A percentile compares a stretch with the other conserved stretches of the same genome.
These are phyloP conservation scores for Xylaria polymorpha DNA, from an alignment of 2,329 filamentous ascomycete species.

Conservation along the genomic window DNA sequence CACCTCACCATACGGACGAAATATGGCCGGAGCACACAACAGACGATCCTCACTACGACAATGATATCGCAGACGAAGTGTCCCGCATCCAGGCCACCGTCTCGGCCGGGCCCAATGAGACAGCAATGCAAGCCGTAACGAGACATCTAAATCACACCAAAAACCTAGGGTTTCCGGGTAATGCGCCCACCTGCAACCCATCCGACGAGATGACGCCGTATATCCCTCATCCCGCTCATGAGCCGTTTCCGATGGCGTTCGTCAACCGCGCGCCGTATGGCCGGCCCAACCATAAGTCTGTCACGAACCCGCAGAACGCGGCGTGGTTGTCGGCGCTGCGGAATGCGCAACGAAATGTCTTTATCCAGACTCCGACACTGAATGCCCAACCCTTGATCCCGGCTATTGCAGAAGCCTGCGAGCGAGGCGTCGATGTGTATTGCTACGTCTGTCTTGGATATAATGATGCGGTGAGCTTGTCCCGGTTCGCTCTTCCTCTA, in stretches of 20 bases:
- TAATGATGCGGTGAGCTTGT: constrained; percentile 70
- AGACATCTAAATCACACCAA: constrained; percentile 74
- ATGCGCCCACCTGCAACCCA: constrained; percentile 65
- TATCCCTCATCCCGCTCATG: constrained; percentile 63
- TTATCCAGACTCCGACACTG: constrained; percentile 82
- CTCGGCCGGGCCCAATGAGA: constrained; percentile 62
- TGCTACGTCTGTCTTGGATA: constrained; percentile 83
- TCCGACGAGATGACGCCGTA: constrained; percentile 74
- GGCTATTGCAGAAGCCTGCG: constrained; percentile 71
- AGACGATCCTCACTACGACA: constrained; percentile 72
- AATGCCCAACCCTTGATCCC: constrained; percentile 76
- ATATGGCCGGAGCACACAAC: constrained; percentile 63
- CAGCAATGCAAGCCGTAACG: constrained; percentile 67
- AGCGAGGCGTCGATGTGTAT: constrained; percentile 73
- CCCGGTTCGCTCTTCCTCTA: constrained; percentile 5
- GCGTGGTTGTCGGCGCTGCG: constrained; percentile 77
- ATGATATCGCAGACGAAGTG: constrained; percentile 69
- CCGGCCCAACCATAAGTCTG: constrained; percentile 67
- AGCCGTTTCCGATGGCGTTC: constrained; percentile 75
- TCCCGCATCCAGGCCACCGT: constrained; percentile 69
- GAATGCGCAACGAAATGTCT: constrained; percentile 72
- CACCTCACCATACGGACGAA: background rate
- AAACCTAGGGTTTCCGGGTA: constrained; percentile 61
- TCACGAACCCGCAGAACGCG: constrained; percentile 78
- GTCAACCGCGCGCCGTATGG: constrained; percentile 77